Evolutionary conservation across 768 basidiomycete genomes (phyloP).

Genomic region (Tricholoma sp.): DNA sequence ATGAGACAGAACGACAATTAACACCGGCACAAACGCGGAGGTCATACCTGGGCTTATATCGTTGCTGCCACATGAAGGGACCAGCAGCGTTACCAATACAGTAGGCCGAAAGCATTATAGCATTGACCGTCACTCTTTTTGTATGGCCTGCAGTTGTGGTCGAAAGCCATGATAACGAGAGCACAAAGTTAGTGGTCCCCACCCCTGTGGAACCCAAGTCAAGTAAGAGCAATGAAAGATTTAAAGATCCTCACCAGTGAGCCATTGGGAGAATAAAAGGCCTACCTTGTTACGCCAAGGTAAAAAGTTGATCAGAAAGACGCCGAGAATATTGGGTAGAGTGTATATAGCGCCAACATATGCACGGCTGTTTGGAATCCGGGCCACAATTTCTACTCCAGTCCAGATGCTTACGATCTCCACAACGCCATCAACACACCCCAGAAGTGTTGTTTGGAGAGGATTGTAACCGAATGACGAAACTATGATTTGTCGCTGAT

Average conservation of each 20-base stretch:
- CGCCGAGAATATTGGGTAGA: conserved; percentile 60
- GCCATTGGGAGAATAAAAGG: conserved; percentile 52
- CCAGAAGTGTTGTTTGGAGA: conserved; percentile 64
- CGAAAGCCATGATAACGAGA: conserved; percentile 61
- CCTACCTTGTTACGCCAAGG: conserved; percentile 66
- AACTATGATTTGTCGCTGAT: conserved; percentile 62
- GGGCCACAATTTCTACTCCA: conserved; percentile 54
- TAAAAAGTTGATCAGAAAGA: conserved; percentile 55
- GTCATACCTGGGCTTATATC: conserved; percentile 58
- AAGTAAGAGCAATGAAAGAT: background rate
- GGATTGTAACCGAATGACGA: conserved; percentile 58
- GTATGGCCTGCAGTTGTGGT: conserved; percentile 68
- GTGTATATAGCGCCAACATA: conserved; percentile 58
- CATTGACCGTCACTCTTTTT: conserved; percentile 65
- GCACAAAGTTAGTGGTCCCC: conserved; percentile 40
- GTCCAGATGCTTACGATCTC: conserved; percentile 69
- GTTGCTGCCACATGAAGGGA: conserved; percentile 75
- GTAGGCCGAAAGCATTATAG: conserved; percentile 70
- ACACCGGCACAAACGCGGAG: background rate
- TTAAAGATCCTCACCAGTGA: conserved; percentile 34
- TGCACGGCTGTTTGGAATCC: conserved; percentile 53
- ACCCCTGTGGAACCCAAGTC: conserved; percentile 9
- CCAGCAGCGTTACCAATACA: conserved; percentile 58
- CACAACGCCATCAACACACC: conserved; percentile 59
- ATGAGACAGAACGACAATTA: background rate